Evolutionary conservation across 306 rosid genomes (phyloP), one percentile per base, ranked within the genome.

Genomic region (Rubus idaeus): DNA sequence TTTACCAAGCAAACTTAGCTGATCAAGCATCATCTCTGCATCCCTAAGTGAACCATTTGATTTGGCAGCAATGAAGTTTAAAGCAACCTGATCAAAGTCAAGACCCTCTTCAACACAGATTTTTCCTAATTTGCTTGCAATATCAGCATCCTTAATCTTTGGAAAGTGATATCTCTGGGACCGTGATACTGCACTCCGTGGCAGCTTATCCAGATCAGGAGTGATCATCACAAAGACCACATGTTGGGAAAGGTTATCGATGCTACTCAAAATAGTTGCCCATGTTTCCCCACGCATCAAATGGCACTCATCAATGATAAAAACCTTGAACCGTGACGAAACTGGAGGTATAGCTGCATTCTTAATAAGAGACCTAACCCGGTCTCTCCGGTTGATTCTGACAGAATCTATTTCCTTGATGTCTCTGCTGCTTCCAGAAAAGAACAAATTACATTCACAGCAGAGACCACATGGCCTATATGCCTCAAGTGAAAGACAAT

Each of bases 21-120:
- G 98, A 84, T 93, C 97, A 77, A 93, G 93, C 95, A 91, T 88
- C 89, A 88, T 93, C 87, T 91, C 96, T 16, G 95, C 98, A 84
- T 91, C 98, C 86, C 98, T 89, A 56, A 93, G 84, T 41, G 98
- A 93, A 65, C 98, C 97, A 67, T 81, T 84, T 0, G 95, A 91
- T 78, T 88, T 91, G 49, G 88, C 71, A 66, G 97, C 92, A 74
- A 93, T 82, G 20, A 91, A 87, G 86, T 86, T 84, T 77, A 93
- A 80, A 69, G 93, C 93, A 73, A 53, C 90, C 80, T 80, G 91
- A 64, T 93, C 98, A 79, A 83, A 88, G 21, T 89, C 90, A 67
- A 91, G 80, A 73, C 89, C 88, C 86, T 93, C 93, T 73, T 83
- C 88, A 13, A 74, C 50, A 68, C 95, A 93, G 75, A 93, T 89